These are phyloP conservation scores for Oemleria cerasiformis DNA, from an alignment of 306 rosid genomes.

Conservation along the genomic window DNA sequence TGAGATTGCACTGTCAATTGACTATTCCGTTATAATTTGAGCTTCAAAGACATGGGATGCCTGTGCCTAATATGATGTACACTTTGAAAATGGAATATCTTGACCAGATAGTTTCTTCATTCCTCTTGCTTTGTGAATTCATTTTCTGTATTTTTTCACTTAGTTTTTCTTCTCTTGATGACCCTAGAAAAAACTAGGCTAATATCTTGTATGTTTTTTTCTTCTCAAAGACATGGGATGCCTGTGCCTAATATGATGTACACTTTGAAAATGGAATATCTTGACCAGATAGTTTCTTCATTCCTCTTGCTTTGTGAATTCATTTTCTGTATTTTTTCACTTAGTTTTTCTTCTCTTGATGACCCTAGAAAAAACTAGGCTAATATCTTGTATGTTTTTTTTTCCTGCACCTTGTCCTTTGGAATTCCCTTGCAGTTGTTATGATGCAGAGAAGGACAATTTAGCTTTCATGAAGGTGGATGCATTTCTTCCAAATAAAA, in stretches of 20 bases:
- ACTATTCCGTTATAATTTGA: neutral
- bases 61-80: neutral
- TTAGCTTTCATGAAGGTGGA: conserved; percentile 90
- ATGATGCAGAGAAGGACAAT: conserved; percentile 72
- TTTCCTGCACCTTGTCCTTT: conserved; percentile 17
- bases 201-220: conserved; percentile 13
- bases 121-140: neutral
- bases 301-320: conserved; percentile 1
- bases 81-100: neutral
- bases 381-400: conserved; percentile 14
- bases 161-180: conserved; percentile 19
- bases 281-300: neutral
- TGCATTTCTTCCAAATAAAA: conserved; percentile 63
- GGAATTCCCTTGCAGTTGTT: conserved; percentile 59
- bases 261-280: neutral
- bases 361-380: conserved; percentile 19
- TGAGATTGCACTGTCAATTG: neutral
- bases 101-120: neutral
- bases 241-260: neutral
- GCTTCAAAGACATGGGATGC: neutral
- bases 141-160: neutral
- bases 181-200: conserved; percentile 14
- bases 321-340: neutral
- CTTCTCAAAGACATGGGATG: neutral
- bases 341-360: conserved; percentile 16